Percentiles rank a stretch among this genome's conserved stretches.
These are phyloP conservation scores for Waltiozyma sp. DNA, from an alignment of 1,139 yeast species.

Conservation along the genomic window DNA sequence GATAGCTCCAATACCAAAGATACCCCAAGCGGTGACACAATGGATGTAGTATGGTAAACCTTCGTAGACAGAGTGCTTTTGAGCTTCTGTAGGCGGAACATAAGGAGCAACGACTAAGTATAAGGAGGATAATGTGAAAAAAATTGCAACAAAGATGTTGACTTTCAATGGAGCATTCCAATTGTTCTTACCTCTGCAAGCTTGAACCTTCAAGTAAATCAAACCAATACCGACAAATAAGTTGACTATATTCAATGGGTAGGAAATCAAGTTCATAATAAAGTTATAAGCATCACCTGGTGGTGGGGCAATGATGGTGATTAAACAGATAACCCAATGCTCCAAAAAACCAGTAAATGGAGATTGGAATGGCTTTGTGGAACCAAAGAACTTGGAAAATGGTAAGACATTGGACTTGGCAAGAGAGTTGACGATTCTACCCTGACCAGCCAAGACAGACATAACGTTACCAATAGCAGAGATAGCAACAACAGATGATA, in stretches of 20 bases:
- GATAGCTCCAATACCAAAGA: slow-evolving; percentile 57
- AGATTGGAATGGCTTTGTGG: slow-evolving; percentile 44
- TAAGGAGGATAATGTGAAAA: slow-evolving; percentile 57
- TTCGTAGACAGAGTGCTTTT: slow-evolving; percentile 43
- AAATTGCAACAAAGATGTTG: slow-evolving; percentile 46
- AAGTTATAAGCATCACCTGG: slow-evolving; percentile 74
- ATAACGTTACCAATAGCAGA: slow-evolving; percentile 72
- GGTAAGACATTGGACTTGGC: slow-evolving; percentile 69
- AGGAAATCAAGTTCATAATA: slow-evolving; percentile 62
- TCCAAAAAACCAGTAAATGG: slow-evolving; percentile 44
- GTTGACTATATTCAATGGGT: slow-evolving; percentile 64
- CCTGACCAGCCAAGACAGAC: slow-evolving; percentile 70
- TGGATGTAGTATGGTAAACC: slow-evolving; percentile 69
- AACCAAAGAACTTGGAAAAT: slow-evolving; percentile 44
- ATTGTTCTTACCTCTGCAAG: slow-evolving; percentile 36
- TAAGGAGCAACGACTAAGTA: slow-evolving; percentile 75
- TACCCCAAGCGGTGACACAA: slow-evolving; percentile 75
- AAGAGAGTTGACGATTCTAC: slow-evolving; percentile 64
- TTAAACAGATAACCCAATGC: slow-evolving; percentile 40
- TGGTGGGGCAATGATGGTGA: slow-evolving; percentile 56
- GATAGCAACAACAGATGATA: slow-evolving; percentile 64
- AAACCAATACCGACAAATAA: slow-evolving; percentile 66
- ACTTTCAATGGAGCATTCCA: slow-evolving; percentile 79
- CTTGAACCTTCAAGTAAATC: slow-evolving; percentile 50
- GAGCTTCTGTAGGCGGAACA: slow-evolving; percentile 60